phyloP scores from a whole-genome alignment of 2,329 filamentous ascomycete genomes.

The Thielaviopsis ethacetica region DNA sequence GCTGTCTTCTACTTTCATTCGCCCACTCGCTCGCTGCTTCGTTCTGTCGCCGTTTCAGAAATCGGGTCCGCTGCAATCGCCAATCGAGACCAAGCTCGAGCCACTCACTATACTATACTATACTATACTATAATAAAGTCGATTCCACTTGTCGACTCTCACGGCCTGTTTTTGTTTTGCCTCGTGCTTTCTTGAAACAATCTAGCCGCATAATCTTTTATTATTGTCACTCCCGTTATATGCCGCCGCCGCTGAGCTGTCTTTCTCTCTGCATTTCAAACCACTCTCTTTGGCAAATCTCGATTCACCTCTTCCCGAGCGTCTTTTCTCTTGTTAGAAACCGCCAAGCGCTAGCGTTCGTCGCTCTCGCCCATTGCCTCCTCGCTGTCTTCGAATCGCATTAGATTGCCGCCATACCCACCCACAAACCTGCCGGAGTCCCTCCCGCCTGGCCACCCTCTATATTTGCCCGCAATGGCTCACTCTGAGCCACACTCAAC shows the following conservation, averaged over 20 bases:
- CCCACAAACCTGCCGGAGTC: conserved; percentile 1
- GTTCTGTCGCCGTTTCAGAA: no score
- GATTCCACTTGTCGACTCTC: background rate
- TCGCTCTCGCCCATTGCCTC: background rate
- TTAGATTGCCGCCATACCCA: background rate
- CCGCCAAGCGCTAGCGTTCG: background rate
- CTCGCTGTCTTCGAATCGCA: background rate
- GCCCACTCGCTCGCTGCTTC: no score
- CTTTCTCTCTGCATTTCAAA: background rate
- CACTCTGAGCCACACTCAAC: background rate
- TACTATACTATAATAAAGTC: no score
- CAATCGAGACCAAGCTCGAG: no score
- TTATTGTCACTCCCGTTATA: background rate
- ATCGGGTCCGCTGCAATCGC: no score
- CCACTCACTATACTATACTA: no score
- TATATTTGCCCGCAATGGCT: background rate
- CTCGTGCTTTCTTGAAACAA: background rate
- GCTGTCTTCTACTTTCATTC: no score
- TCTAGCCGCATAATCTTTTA: background rate
- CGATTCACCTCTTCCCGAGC: background rate
- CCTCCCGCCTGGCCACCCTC: conserved; percentile 2
- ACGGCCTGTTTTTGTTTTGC: background rate
- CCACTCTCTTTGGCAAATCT: background rate
- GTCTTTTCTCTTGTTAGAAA: background rate
- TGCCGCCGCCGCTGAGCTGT: background rate